These are phyloP conservation scores for Syzygium aqueum DNA, from an alignment of 345 rosid genomes.

Conservation along the genomic window DNA sequence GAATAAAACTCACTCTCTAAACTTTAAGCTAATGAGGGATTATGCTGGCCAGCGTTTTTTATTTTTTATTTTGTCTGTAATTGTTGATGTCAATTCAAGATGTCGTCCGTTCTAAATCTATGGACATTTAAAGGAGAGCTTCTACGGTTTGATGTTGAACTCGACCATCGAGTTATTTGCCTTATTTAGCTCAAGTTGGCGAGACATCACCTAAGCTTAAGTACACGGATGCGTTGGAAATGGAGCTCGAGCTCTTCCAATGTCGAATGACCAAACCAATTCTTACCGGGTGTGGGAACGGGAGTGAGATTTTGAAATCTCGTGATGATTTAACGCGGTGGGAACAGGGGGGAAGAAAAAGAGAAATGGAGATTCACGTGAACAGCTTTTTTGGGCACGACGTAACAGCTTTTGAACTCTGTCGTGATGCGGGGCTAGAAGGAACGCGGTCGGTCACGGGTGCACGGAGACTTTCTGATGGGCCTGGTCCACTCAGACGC, in stretches of 20 bases:
- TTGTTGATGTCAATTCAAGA: background rate
- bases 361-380: background rate
- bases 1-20: background rate
- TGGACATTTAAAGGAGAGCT: background rate
- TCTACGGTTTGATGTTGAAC: background rate
- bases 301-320: too few relatives aligned
- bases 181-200: background rate
- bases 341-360: background rate
- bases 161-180: background rate
- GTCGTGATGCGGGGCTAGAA: background rate
- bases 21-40: background rate
- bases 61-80: background rate
- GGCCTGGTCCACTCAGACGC: background rate
- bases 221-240: background rate
- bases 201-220: background rate
- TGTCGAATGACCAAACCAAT: too few relatives aligned
- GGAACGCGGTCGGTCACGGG: conserved; percentile 41
- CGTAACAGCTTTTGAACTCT: background rate
- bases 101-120: background rate
- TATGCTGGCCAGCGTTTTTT: background rate
- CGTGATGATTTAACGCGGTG: too few relatives aligned
- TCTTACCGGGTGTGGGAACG: too few relatives aligned
- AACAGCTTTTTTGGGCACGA: background rate
- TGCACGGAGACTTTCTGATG: background rate
- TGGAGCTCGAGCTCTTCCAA: background rate